These are phyloP conservation scores for Sideroxylon spinosum DNA, from an alignment of 179 eudicot species.

Conservation along the genomic window DNA sequence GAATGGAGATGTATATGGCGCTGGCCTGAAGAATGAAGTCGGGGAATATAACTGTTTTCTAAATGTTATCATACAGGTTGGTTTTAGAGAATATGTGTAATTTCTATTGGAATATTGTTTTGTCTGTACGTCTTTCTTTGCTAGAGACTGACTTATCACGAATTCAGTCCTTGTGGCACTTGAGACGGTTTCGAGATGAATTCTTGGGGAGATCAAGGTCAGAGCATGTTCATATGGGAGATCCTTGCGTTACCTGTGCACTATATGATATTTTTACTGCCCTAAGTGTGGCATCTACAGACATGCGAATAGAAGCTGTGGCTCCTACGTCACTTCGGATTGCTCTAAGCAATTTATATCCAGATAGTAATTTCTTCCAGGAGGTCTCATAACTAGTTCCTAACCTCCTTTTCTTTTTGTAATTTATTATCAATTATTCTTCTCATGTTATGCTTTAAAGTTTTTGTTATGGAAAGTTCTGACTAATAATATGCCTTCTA, in stretches of 20 bases:
- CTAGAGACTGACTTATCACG: neutral
- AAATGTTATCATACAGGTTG: conserved; percentile 94
- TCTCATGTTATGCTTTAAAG: neutral
- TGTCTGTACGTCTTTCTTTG: neutral
- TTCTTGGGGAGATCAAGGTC: conserved; percentile 63
- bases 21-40: conserved; percentile 82
- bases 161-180: conserved; percentile 82
- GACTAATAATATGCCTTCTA: conserved; percentile 11
- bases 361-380: conserved; percentile 88
- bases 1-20: conserved; percentile 52
- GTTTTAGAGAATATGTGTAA: conserved; percentile 10
- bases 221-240: conserved; percentile 78
- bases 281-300: conserved; percentile 49
- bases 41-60: conserved; percentile 98
- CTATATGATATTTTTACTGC: conserved; percentile 72
- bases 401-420: neutral
- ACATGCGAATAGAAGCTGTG: conserved; percentile 57
- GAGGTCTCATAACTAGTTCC: conserved; percentile 40
- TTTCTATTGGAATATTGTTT: conserved; percentile 1
- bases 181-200: conserved; percentile 70
- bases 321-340: conserved; percentile 77
- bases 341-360: conserved; percentile 87
- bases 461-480: conserved; percentile 12
- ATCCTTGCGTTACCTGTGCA: conserved; percentile 97
- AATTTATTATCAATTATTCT: neutral